A percentile compares a stretch with the other conserved stretches of the same genome.
Conservation (phyloP, 2,329 filamentous ascomycete species). For the Nannizziopsis arthrosporioides region DNA sequence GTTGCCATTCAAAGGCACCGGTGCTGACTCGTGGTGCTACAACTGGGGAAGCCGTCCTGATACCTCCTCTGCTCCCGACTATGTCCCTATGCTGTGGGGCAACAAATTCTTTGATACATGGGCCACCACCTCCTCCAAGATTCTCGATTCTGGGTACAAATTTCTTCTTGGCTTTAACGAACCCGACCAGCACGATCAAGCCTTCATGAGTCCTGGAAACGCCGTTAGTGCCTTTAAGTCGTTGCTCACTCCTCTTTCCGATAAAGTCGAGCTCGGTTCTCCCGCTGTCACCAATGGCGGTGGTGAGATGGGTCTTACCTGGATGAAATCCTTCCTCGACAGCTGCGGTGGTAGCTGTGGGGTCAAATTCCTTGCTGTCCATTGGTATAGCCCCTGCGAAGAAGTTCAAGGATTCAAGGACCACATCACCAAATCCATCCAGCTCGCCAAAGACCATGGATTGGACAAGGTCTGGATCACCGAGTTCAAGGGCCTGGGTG, state of each 20-base stretch:
- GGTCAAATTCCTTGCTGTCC: conserved; percentile 33
- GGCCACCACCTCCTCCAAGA: conserved; percentile 24
- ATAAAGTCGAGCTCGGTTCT: conserved; percentile 31
- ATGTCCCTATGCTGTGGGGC: conserved; percentile 38
- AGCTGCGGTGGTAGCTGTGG: conserved; percentile 29
- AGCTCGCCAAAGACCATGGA: conserved; percentile 23
- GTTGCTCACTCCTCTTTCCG: conserved; percentile 30
- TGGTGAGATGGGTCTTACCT: conserved; percentile 27
- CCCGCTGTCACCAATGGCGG: conserved; percentile 34
- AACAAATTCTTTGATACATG: conserved; percentile 27
- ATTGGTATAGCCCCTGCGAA: conserved; percentile 33
- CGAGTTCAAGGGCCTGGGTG: conserved; percentile 31
- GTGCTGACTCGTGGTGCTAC: conserved; percentile 34
- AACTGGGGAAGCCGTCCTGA: conserved; percentile 31
- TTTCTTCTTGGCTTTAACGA: conserved; percentile 39
- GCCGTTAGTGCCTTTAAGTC: conserved; percentile 29
- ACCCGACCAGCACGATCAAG: conserved; percentile 32
- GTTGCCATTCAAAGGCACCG: conserved; percentile 22
- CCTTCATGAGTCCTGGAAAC: conserved; percentile 28
- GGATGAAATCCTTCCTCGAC: conserved; percentile 32
- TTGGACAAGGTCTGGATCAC: conserved; percentile 37
- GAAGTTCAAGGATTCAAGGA: conserved; percentile 27
- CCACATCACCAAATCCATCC: conserved; percentile 28
- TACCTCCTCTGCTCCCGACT: conserved; percentile 26
- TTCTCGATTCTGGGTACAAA: conserved; percentile 26